These are phyloP conservation scores for Penicillium crystallinum DNA, from an alignment of 495 filamentous ascomycete species.

Conservation along the genomic window DNA sequence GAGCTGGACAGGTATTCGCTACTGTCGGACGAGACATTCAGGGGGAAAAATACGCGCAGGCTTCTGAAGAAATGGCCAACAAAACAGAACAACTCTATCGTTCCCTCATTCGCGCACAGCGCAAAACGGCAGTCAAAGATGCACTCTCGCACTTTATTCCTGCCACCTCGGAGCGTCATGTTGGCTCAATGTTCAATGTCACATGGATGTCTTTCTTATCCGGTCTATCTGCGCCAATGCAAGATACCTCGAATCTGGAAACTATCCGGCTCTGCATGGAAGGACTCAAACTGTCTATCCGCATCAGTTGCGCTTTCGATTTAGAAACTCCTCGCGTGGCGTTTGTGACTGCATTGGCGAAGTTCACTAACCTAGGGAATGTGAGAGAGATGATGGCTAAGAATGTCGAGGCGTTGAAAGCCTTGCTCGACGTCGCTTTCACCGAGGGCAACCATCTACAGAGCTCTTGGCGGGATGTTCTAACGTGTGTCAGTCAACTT, in stretches of 20 bases:
- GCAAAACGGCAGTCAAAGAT: constrained; percentile 64
- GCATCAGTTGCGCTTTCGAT: constrained; percentile 90
- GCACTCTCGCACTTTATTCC: constrained; percentile 75
- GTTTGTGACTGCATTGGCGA: constrained; percentile 89
- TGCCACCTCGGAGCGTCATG: constrained; percentile 87
- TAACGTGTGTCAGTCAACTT: constrained; percentile 93
- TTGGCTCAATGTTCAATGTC: constrained; percentile 98
- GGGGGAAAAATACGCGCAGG: constrained; percentile 86
- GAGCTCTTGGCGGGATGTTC: constrained; percentile 88
- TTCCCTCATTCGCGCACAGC: constrained; percentile 79
- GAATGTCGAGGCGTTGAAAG: constrained; percentile 91
- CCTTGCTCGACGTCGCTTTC: constrained; percentile 82
- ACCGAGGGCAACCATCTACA: constrained; percentile 86
- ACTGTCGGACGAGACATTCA: constrained; percentile 89
- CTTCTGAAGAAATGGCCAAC: constrained; percentile 90
- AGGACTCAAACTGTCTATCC: constrained; percentile 87
- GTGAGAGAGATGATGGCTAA: constrained; percentile 92
- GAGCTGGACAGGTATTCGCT: constrained; percentile 83
- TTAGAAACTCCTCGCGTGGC: constrained; percentile 84
- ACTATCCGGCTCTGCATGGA: constrained; percentile 90
- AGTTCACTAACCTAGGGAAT: constrained; percentile 93
- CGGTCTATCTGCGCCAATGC: constrained; percentile 82
- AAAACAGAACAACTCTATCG: constrained; percentile 88
- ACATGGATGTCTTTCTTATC: constrained; percentile 99
- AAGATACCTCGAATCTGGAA: constrained; percentile 85